Evolutionary conservation across 805 yeast genomes (phyloP), one percentile per base, ranked within the genome.

Genomic region (Sugiyamaella floridensis): DNA sequence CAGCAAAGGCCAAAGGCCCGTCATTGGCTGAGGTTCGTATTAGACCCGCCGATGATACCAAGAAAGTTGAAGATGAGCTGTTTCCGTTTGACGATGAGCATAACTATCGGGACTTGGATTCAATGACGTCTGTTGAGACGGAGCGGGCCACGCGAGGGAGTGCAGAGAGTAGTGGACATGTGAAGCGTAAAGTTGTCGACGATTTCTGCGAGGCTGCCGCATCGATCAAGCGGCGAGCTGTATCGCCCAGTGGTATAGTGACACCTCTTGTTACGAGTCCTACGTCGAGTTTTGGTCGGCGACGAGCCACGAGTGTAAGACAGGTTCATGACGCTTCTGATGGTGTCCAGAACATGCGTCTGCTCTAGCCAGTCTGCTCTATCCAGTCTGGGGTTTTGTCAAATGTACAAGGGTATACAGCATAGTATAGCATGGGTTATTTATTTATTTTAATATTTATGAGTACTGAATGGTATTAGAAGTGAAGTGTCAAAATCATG

Each of bases 321-420:
- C 63, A 60, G 46, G 43, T 61, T 18, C 60, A 55, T 42, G 65
- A 61, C 29, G 51, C 65, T 19, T 55, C 60, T 4, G 62, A 60
- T 16, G 63, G 60, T 19, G 51, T 61, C 12, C 58, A 61, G 53
- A 57, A 55, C 45, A 54, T 61, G 63, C 59, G 49, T 2, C 37
- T 57, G 43, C 46, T 29, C 9, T 48, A 15, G n/a, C 26, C 20
- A 19, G 7, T 11, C 37, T 32, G 37, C 4, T 5, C 37, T 29
- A 29, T 11, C n/a, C n/a, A n/a, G n/a, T n/a, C n/a, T n/a, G 6
- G 26, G 26, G 3, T 22, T 22, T 6, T 22, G 26, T 6, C 3
- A 22, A 22, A 6, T 22, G 26, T 22, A 22, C 26, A 6, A 3
- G 26, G 6, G 3, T 22, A 22, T 22, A 22, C 26, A 6, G 26